Evolutionary conservation across 2,329 filamentous ascomycete genomes (phyloP), one percentile per base, ranked within the genome.

Genomic region (Cladorrhinum sp.): DNA sequence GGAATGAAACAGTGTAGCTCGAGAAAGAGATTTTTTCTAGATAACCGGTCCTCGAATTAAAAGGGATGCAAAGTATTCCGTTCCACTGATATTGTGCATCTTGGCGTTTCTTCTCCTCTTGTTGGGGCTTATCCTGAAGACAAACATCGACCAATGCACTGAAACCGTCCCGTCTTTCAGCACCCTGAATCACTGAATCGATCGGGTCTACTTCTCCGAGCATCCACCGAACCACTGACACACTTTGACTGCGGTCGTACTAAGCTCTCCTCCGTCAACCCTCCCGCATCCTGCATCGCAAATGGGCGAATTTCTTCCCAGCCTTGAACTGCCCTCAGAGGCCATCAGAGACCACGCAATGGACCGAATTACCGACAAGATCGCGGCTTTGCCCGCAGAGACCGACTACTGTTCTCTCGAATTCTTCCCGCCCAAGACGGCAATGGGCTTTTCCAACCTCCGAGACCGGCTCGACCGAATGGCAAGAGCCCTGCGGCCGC

Each of bases 341-440:
- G 56, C 62, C 20, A 51, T 59, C 49, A 62, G 60, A 27, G 62
- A 64, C 50, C 62, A 64, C 70, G 59, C 60, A 64, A 91, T 91
- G 88, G 89, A 92, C 79, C 95, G 91, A 78, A 93, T 97, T 73
- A 96, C 92, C 64, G 90, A 96, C 81, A 96, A 96, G 82, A 93
- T 98, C 73, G 90, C 91, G 77, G 91, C 92, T 63, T 79, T 99
- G 78, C 90, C 91, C 75, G 84, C 88, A 65, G 86, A 91, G 75
- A 85, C 85, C 66, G 87, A 85, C 73, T 98, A 95, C 81, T 96
- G 96, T 78, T 98, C 95, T 52, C 88, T 98, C 76, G 95, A 99
- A 79, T 99, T 99, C 85, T 99, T 99, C 79, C 95, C 95, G 67
- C 95, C 95, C 65, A 99, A 98, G 81, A 99, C 95, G 51, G 83